Percentiles rank a stretch among this genome's conserved stretches.
Conservation (phyloP, 768 basidiomycete genomes). For the Kwoniella sp. region DNA sequence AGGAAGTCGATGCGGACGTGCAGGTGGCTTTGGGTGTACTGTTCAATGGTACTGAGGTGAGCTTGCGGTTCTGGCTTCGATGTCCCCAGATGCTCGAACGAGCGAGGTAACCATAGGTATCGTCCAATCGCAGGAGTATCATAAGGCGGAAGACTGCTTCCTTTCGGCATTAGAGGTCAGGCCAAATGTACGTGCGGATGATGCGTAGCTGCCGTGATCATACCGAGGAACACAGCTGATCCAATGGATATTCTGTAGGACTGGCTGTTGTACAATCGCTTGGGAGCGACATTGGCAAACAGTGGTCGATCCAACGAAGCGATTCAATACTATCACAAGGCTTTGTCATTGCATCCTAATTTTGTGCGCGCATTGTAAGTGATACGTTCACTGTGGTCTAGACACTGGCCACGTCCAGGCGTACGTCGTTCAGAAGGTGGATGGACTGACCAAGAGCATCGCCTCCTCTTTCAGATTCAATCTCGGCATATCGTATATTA, state of each 20-base stretch:
- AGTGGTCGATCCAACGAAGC: conserved; percentile 92
- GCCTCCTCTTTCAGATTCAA: conserved; percentile 67
- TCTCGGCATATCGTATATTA: conserved; percentile 87
- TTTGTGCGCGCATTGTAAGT: conserved; percentile 87
- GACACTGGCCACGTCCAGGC: too few relatives aligned
- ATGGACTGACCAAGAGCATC: not conserved
- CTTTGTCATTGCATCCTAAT: conserved; percentile 86
- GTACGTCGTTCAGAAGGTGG: not conserved
- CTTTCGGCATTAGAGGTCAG: conserved; percentile 79
- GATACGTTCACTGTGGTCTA: too few relatives aligned
- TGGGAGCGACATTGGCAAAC: conserved; percentile 92
- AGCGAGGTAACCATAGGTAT: too few relatives aligned
- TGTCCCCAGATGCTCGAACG: too few relatives aligned
- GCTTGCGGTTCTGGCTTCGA: conserved; percentile 19
- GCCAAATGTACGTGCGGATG: conserved; percentile 67
- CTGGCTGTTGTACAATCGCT: conserved; percentile 90
- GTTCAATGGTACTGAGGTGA: conserved; percentile 86
- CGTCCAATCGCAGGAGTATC: conserved; percentile 73
- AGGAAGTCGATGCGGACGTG: conserved; percentile 83
- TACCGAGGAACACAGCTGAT: not conserved
- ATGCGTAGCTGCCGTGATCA: not conserved
- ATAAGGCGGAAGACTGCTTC: conserved; percentile 93
- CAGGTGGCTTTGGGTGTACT: conserved; percentile 92
- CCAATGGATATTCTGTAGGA: conserved; percentile 60
- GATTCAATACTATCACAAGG: conserved; percentile 72